These are phyloP conservation scores for Sugiyamaella sp. DNA, from an alignment of 1,139 yeast genomes.

Conservation along the genomic window DNA sequence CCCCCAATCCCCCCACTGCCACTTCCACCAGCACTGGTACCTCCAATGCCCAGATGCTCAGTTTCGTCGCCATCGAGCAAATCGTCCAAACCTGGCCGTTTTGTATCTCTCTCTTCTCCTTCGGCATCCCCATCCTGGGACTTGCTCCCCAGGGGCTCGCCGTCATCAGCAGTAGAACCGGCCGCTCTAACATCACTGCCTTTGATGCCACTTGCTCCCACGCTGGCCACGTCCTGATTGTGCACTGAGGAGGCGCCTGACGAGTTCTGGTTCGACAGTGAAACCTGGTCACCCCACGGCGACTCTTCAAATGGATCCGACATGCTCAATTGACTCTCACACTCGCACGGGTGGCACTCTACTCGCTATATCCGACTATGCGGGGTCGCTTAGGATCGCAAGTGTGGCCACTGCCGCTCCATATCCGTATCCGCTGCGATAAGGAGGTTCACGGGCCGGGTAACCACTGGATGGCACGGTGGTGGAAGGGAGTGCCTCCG, in stretches of 20 bases:
- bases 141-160: background rate
- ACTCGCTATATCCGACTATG: background rate
- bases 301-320: slow-evolving; percentile 27
- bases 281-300: slow-evolving; percentile 38
- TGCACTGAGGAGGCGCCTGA: slow-evolving; percentile 29
- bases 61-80: too few relatives aligned
- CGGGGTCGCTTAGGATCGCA: background rate
- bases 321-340: slow-evolving; percentile 10
- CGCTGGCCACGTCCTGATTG: slow-evolving; percentile 9
- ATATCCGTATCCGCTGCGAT: background rate
- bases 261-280: slow-evolving; percentile 32
- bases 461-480: background rate
- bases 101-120: too few relatives aligned
- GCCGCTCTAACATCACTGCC: background rate
- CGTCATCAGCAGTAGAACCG: background rate
- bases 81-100: too few relatives aligned
- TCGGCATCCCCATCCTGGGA: too few relatives aligned
- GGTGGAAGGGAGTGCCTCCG: background rate
- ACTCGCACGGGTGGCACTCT: background rate
- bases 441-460: background rate
- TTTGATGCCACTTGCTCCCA: background rate
- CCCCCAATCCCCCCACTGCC: too few relatives aligned
- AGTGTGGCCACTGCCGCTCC: slow-evolving; percentile 1
- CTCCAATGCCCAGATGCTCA: too few relatives aligned
- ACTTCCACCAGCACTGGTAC: too few relatives aligned